Conservation (phyloP, 2,329 filamentous ascomycete genomes). For the Lasiodiplodia hormozganensis region DNA sequence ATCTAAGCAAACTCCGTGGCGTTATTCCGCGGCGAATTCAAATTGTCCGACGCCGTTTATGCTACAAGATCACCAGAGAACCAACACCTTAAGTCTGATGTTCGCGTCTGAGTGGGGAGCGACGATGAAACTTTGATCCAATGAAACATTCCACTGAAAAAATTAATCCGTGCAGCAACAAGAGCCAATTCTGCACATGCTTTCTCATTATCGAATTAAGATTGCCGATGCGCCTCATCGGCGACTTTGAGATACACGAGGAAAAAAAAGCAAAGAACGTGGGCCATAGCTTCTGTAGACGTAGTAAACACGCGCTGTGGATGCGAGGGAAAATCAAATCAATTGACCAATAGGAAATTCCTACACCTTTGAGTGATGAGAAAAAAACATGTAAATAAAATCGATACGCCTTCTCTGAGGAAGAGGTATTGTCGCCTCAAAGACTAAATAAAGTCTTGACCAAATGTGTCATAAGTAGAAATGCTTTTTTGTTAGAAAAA, state of each 20-base stretch:
- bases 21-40: too few relatives aligned
- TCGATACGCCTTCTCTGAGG: too few relatives aligned
- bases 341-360: too few relatives aligned
- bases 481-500: too few relatives aligned
- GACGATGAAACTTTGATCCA: background rate
- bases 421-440: too few relatives aligned
- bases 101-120: background rate
- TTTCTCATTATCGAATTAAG: background rate
- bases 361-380: background rate
- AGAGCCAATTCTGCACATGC: background rate
- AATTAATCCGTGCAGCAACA: background rate
- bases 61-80: background rate
- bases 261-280: background rate
- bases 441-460: too few relatives aligned
- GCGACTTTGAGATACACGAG: too few relatives aligned
- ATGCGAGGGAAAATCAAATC: background rate
- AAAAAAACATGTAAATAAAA: background rate
- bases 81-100: background rate
- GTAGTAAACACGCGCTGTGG: background rate
- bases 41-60: too few relatives aligned
- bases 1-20: too few relatives aligned
- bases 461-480: too few relatives aligned
- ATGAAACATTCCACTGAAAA: background rate
- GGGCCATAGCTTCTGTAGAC: background rate
- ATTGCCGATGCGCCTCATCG: too few relatives aligned